A percentile compares a stretch with the other conserved stretches of the same genome.
Evolutionary conservation across 2,329 filamentous ascomycete genomes (phyloP).

Genomic region (Lachnellula occidentalis): DNA sequence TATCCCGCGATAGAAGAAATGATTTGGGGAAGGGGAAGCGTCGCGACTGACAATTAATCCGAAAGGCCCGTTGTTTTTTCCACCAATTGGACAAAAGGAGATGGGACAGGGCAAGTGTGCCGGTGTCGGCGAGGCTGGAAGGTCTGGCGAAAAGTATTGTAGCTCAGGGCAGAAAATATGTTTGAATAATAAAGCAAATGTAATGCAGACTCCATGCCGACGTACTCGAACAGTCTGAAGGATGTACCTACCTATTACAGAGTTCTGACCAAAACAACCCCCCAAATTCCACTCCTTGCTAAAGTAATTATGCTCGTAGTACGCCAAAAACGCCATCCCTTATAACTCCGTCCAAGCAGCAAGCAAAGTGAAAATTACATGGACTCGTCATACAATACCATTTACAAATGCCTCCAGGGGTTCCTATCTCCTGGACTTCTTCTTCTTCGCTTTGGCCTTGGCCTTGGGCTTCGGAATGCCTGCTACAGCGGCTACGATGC

Average conservation of each 20-base stretch:
- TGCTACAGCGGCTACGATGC: conserved; percentile 4
- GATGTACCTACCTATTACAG: conserved; percentile 5
- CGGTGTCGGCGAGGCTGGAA: neutral
- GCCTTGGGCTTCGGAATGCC: conserved; percentile 18
- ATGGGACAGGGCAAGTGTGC: neutral
- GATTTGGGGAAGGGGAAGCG: neutral
- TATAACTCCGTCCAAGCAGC: conserved; percentile 2
- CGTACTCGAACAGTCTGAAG: neutral
- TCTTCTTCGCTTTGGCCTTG: conserved; percentile 25
- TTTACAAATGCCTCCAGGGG: conserved; percentile 14
- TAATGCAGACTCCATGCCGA: neutral
- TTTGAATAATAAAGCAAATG: neutral
- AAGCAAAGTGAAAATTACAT: conserved; percentile 1
- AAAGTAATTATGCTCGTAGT: neutral
- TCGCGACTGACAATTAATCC: neutral
- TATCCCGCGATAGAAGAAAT: conserved; percentile 3
- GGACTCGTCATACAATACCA: conserved; percentile 25
- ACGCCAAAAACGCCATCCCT: conserved; percentile 1
- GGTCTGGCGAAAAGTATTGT: neutral
- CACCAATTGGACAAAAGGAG: neutral
- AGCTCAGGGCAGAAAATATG: neutral
- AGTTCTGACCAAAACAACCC: neutral
- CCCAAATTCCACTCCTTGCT: neutral
- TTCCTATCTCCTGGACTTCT: conserved; percentile 7
- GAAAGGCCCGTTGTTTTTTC: neutral